Base-by-base conservation (phyloP, 192 early-diverging fungal genomes). In the Coemansia erecta region DNA sequence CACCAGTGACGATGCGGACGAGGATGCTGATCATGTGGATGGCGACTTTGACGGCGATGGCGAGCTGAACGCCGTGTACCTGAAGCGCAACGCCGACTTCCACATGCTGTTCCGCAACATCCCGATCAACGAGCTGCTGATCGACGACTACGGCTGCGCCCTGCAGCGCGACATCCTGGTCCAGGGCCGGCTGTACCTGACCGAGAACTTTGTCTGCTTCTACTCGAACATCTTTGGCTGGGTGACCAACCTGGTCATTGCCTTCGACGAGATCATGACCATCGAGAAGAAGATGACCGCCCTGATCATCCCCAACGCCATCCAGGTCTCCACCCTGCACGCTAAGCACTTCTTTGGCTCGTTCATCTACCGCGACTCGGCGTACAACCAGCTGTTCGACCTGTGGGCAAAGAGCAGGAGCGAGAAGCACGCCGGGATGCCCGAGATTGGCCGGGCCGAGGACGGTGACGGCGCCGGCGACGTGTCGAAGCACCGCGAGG, bases 191-290 rank as follows among this genome's bases (percentile, higher is more conserved):
- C 65, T 95, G 47, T 94, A 92, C 63, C 75, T 92, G 65, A 93
- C 92, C 3, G 84, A 91, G 58, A 86, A 83, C 63, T 77, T 87
- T 69, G 70, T 93, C 39, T 90, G 88, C 67, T 95, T 95, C 68
- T 85, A 92, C 73, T 86, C 89, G 39, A 92, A 92, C 60, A 92
- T 95, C 58, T 92, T 95, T 81, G 93, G 93, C 33, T 93, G 92
- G 86, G 87, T 90, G 3, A 91, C 90, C 4, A 89, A 82, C 60
- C 61, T 92, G 49, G 81, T 90, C 1, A 85, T 95, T 45, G 80
- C 84, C 0, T 87, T 92, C 64, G 75, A 83, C 8, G 92, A 95
- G 61, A 85, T 93, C 33, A 84, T 89, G 33, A 80, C 86, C 1
- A 90, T 95, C 37, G 93, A 95, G 48, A 95, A 95, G 69, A 81